phyloP scores from a whole-genome alignment of 2,329 filamentous ascomycete species.

The Neoascochyta sp. region DNA sequence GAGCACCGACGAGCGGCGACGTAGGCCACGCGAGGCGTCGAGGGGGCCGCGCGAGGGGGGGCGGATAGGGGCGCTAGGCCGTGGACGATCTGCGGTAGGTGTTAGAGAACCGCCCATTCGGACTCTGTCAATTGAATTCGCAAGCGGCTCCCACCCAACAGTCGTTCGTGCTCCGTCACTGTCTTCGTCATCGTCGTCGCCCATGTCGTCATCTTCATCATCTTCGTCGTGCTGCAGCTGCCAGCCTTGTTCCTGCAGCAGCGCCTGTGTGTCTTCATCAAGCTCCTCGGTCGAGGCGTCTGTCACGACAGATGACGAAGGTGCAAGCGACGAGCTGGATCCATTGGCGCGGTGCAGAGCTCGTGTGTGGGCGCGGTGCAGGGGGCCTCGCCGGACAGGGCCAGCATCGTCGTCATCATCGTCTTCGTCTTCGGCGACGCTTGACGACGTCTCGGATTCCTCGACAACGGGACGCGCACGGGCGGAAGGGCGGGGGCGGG shows the following conservation, averaged over 20 bases:
- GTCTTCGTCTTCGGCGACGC: constrained; percentile 28
- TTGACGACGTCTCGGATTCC: too few relatives aligned
- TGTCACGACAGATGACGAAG: constrained; percentile 35
- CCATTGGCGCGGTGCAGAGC: constrained; percentile 36
- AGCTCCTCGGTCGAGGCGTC: constrained; percentile 37
- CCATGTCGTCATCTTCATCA: constrained; percentile 32
- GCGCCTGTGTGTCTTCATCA: constrained; percentile 38
- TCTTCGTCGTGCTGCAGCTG: constrained; percentile 40
- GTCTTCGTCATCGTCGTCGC: constrained; percentile 32
- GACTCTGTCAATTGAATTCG: constrained; percentile 45
- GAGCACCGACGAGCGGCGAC: constrained; percentile 37
- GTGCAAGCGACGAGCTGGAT: constrained; percentile 25
- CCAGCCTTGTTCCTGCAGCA: constrained; percentile 38
- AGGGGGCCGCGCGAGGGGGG: constrained; percentile 38
- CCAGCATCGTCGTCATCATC: constrained; percentile 32
- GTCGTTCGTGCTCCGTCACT: constrained; percentile 45
- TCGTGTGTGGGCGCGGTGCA: constrained; percentile 28
- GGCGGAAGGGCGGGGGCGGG: too few relatives aligned
- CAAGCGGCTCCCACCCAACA: constrained; percentile 45
- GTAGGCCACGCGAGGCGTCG: constrained; percentile 38
- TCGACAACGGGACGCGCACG: constrained; percentile 35
- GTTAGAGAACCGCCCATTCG: constrained; percentile 46
- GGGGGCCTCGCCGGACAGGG: constrained; percentile 32
- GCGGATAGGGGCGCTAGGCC: constrained; percentile 39
- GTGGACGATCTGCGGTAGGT: constrained; percentile 46